phyloP scores from a whole-genome alignment of 2,329 filamentous ascomycete genomes.

The Zasmidium cellare region DNA sequence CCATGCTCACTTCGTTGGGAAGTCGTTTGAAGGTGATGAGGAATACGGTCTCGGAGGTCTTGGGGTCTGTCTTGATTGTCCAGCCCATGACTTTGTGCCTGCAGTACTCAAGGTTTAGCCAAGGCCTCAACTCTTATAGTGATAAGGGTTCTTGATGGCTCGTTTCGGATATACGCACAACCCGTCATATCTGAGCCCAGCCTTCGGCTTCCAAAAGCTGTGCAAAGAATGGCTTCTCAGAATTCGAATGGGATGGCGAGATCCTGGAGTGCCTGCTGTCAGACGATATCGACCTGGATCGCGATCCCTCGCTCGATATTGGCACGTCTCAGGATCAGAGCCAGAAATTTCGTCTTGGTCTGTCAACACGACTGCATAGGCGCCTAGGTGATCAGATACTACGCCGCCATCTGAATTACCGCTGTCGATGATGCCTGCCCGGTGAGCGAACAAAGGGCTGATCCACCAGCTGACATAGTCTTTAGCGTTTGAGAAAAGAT shows the following conservation, averaged over 20 bases:
- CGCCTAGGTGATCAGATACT: conserved; percentile 42
- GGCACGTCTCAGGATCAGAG: conserved; percentile 37
- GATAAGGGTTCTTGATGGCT: too few species aligned
- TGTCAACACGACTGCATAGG: conserved; percentile 48
- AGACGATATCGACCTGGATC: conserved; percentile 48
- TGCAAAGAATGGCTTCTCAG: conserved; percentile 46
- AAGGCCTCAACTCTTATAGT: too few species aligned
- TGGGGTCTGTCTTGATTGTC: conserved; percentile 36
- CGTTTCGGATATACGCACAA: conserved; percentile 37
- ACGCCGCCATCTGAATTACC: conserved; percentile 44
- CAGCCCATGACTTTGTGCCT: conserved; percentile 43
- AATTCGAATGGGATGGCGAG: conserved; percentile 44
- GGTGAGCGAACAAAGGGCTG: conserved; percentile 47
- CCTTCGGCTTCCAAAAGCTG: conserved; percentile 47
- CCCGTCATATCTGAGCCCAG: conserved; percentile 51
- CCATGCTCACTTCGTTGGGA: conserved; percentile 32
- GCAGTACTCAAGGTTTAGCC: background rate
- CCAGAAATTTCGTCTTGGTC: conserved; percentile 41
- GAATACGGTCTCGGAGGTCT: conserved; percentile 34
- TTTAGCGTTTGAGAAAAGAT: background rate
- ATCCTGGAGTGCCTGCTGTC: conserved; percentile 42
- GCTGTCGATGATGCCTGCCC: conserved; percentile 50
- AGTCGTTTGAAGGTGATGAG: conserved; percentile 42
- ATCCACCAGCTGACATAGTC: conserved; percentile 49
- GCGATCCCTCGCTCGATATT: conserved; percentile 40